Evolutionary conservation across 805 yeast species (phyloP).

Genomic region (Candida peoriensis): DNA sequence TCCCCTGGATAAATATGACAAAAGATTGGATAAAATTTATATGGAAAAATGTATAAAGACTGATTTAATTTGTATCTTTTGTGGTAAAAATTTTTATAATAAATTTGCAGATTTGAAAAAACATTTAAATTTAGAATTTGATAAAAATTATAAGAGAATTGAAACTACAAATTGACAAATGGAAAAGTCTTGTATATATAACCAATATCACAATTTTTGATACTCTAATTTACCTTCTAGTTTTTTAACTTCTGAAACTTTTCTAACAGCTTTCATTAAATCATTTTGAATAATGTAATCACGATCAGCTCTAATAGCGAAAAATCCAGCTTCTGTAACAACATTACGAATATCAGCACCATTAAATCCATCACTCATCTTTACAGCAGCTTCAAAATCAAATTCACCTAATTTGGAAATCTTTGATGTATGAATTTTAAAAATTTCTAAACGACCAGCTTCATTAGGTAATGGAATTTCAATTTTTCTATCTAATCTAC

Average conservation of each 20-base stretch:
- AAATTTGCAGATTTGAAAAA: constrained; percentile 38
- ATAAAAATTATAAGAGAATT: too few species aligned
- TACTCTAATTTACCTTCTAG: constrained; percentile 94
- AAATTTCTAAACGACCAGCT: constrained; percentile 88
- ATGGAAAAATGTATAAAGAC: constrained; percentile 31
- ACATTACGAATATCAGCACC: constrained; percentile 98
- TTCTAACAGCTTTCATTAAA: constrained; percentile 95
- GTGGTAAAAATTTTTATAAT: constrained; percentile 36
- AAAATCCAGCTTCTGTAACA: constrained; percentile 97
- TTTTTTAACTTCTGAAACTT: constrained; percentile 94
- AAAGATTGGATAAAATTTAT: constrained; percentile 33
- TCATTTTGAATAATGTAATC: constrained; percentile 92
- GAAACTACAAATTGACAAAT: too few species aligned
- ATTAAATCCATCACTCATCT: constrained; percentile 98
- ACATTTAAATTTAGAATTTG: constrained; percentile 28
- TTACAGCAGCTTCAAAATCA: constrained; percentile 94
- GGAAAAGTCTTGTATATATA: too few species aligned
- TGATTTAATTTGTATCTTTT: constrained; percentile 38
- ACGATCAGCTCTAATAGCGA: constrained; percentile 96
- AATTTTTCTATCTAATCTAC: constrained; percentile 93
- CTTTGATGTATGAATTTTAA: constrained; percentile 84
- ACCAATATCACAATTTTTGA: constrained; percentile 65
- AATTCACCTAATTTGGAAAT: constrained; percentile 91
- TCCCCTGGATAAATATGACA: constrained; percentile 39
- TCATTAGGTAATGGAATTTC: constrained; percentile 96